A percentile compares a stretch with the other conserved stretches of the same genome.
phyloP scores from a whole-genome alignment of 2,329 filamentous ascomycete genomes.

The Diaporthe capsici region DNA sequence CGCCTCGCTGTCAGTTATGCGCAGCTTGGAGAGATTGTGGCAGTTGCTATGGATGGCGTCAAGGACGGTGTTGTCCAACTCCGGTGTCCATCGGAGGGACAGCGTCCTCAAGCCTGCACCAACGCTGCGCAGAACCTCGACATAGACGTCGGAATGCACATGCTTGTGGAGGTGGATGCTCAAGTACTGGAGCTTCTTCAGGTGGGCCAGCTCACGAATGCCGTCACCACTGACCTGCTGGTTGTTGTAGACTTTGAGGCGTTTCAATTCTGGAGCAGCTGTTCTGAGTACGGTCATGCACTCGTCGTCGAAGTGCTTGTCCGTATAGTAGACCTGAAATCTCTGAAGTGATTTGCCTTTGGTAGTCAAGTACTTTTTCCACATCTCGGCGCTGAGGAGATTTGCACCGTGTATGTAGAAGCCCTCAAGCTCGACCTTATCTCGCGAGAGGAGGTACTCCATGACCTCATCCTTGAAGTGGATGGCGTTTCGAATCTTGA shows the following conservation, averaged over 20 bases:
- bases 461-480: slow-evolving; percentile 91
- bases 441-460: slow-evolving; percentile 82
- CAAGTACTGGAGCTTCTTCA: slow-evolving; percentile 79
- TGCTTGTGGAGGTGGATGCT: slow-evolving; percentile 76
- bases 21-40: slow-evolving; percentile 78
- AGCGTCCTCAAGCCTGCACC: slow-evolving; percentile 81
- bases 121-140: slow-evolving; percentile 71
- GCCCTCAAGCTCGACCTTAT: slow-evolving; percentile 76
- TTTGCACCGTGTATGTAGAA: slow-evolving; percentile 89
- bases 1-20: slow-evolving; percentile 81
- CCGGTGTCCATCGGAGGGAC: slow-evolving; percentile 78
- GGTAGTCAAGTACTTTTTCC: slow-evolving; percentile 77
- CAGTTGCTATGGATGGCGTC: slow-evolving; percentile 80
- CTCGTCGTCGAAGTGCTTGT: slow-evolving; percentile 83
- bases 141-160: slow-evolving; percentile 70
- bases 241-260: slow-evolving; percentile 87
- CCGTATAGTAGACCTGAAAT: slow-evolving; percentile 86
- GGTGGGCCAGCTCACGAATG: slow-evolving; percentile 72
- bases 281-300: slow-evolving; percentile 73
- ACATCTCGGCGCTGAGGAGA: slow-evolving; percentile 81
- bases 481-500: slow-evolving; percentile 87
- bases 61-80: slow-evolving; percentile 78
- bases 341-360: slow-evolving; percentile 76
- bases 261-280: slow-evolving; percentile 76
- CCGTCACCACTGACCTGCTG: slow-evolving; percentile 78